phyloP scores from a whole-genome alignment of 1,284 basidiomycete species.

The Laetiporus sulphureus region DNA sequence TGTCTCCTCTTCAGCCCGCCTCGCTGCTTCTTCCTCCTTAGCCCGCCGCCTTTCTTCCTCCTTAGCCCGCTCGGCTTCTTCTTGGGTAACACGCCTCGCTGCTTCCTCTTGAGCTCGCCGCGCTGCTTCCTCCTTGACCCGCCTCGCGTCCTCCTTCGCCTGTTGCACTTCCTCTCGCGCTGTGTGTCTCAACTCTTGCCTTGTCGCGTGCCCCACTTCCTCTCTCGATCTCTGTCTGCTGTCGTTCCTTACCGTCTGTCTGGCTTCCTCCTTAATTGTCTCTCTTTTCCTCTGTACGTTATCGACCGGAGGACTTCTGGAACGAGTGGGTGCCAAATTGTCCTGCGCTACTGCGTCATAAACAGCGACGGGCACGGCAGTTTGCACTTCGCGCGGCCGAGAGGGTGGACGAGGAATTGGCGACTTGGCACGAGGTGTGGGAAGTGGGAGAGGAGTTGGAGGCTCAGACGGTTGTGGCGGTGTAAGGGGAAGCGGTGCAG shows the following conservation, averaged over 20 bases:
- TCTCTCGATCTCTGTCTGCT: too few species aligned
- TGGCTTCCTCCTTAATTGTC: too few species aligned
- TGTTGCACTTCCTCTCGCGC: conserved; percentile 10
- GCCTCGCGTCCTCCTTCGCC: conserved; percentile 8
- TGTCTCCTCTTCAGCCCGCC: too few species aligned
- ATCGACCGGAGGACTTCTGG: conserved; percentile 5
- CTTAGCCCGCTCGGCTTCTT: conserved; percentile 8
- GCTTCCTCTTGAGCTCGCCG: too few species aligned
- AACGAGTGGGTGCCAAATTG: background rate
- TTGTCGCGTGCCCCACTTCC: too few species aligned
- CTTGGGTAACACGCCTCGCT: too few species aligned
- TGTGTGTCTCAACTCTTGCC: too few species aligned
- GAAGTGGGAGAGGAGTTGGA: conserved; percentile 7
- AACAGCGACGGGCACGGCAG: conserved; percentile 4
- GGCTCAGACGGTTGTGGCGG: conserved; percentile 8
- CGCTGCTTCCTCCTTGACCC: conserved; percentile 6
- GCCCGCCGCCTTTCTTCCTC: conserved; percentile 8
- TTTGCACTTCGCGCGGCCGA: background rate
- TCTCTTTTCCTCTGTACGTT: background rate
- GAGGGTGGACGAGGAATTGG: conserved; percentile 8
- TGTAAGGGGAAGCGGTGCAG: conserved; percentile 4
- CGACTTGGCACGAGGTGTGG: conserved; percentile 11
- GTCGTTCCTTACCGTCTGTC: too few species aligned
- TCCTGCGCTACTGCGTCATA: background rate
- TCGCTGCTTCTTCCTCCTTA: too few species aligned